These are phyloP conservation scores for Periconia digitata DNA, from an alignment of 2,329 filamentous ascomycete species.

Conservation along the genomic window DNA sequence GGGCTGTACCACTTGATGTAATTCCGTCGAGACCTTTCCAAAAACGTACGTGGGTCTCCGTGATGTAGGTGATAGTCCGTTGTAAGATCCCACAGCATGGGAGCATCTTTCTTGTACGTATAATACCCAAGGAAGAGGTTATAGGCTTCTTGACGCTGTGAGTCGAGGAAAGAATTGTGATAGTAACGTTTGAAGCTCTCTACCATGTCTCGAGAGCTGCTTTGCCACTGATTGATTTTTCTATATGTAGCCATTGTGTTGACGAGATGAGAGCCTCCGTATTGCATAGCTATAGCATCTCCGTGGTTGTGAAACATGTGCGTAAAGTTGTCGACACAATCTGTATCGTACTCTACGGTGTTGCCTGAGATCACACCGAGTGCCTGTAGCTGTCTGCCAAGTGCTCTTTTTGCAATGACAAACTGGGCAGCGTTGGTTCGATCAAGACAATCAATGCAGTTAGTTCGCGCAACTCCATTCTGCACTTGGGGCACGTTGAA, in stretches of 20 bases:
- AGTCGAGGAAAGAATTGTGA: slow-evolving; percentile 97
- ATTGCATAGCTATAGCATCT: slow-evolving; percentile 96
- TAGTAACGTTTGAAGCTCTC: slow-evolving; percentile 99
- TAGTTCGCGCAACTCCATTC: slow-evolving; percentile 90
- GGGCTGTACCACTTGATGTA: slow-evolving; percentile 92
- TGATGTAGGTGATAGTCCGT: slow-evolving; percentile 98
- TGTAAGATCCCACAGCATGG: slow-evolving; percentile 93
- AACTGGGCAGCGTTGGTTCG: slow-evolving; percentile 98
- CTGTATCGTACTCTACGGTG: slow-evolving; percentile 87
- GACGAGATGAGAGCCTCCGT: slow-evolving; percentile 94
- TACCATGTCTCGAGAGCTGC: slow-evolving; percentile 96
- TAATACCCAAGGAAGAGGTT: slow-evolving; percentile 98
- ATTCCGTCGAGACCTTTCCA: slow-evolving; percentile 62
- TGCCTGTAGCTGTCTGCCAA: slow-evolving; percentile 89
- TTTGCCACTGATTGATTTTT: slow-evolving; percentile 99
- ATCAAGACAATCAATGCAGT: slow-evolving; percentile 97
- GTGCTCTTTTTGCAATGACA: slow-evolving; percentile 90
- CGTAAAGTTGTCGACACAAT: slow-evolving; percentile 93
- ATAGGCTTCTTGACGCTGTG: slow-evolving; percentile 96
- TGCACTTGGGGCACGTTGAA: slow-evolving; percentile 71
- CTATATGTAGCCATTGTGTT: slow-evolving; percentile 99
- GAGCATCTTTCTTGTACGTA: slow-evolving; percentile 80
- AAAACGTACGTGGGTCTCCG: slow-evolving; percentile 74
- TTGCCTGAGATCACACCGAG: slow-evolving; percentile 81
- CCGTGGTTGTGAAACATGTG: slow-evolving; percentile 97